Percentiles rank a stretch among this genome's conserved stretches.
These are phyloP conservation scores for Penicillium sumatraense DNA, from an alignment of 2,329 filamentous ascomycete genomes.

Conservation along the genomic window DNA sequence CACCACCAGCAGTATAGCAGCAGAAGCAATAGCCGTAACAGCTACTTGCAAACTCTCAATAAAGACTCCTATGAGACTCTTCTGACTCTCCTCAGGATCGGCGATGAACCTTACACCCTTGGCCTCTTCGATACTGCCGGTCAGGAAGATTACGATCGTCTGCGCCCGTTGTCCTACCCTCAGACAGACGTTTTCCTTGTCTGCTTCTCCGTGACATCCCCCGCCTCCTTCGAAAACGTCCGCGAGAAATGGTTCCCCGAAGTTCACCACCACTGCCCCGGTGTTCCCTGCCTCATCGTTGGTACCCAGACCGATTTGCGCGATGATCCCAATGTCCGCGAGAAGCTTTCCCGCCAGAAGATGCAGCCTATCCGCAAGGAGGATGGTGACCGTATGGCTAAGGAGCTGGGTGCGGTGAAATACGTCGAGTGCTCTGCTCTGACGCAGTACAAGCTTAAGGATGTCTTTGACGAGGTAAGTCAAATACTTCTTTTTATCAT, in stretches of 20 bases:
- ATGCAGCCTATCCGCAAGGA: constrained; percentile 92
- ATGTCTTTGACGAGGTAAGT: constrained; percentile 95
- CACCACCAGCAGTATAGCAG: not conserved
- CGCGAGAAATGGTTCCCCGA: constrained; percentile 99
- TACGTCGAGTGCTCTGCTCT: constrained; percentile 98
- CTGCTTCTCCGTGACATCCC: constrained; percentile 97
- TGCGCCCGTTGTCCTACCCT: constrained; percentile 94
- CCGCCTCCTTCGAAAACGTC: constrained; percentile 98
- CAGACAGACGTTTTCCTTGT: constrained; percentile 99
- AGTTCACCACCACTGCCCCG: constrained; percentile 97
- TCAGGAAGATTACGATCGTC: constrained; percentile 98
- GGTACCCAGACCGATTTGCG: constrained; percentile 96
- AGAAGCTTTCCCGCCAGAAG: constrained; percentile 94
- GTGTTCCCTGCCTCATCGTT: constrained; percentile 95
- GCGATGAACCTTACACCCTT: constrained; percentile 96
- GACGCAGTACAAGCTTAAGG: constrained; percentile 98
- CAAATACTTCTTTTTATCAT: not conserved
- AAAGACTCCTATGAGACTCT: not conserved
- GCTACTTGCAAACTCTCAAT: too few relatives aligned
- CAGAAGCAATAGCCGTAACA: not conserved
- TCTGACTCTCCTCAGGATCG: constrained; percentile 70
- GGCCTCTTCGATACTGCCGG: constrained; percentile 98
- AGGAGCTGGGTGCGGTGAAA: constrained; percentile 95
- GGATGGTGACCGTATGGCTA: constrained; percentile 94
- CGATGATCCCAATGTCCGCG: constrained; percentile 82